Base-by-base conservation (phyloP, 2,329 filamentous ascomycete species). In the Amphichorda felina region DNA sequence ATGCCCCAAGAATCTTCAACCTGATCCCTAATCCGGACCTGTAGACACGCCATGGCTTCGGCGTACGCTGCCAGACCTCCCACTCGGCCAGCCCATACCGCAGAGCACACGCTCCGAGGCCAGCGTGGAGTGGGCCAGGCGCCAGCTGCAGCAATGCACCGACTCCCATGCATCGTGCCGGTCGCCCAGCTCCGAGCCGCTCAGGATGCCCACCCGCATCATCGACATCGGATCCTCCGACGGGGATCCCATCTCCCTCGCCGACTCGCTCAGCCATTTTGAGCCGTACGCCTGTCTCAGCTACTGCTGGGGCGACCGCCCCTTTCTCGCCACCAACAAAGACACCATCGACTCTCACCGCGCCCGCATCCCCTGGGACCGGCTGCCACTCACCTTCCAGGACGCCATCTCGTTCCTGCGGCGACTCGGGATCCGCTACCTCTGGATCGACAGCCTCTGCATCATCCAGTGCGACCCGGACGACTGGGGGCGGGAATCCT, bases 361-460 rank as follows among this genome's bases (percentile, higher is more conserved):
- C 14, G n/a, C 5, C 5, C 18, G 19, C 10, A 35, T 35, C 10
- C 14, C 14, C 17, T 35, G 24, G 34, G 25, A 30, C 13, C 21
- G 21, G n/a, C 29, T 41, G n/a, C 37, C 30, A 17, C 16, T 26
- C 10, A 36, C 32, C 11, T 37, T 34, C 21, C 34, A 26, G 24
- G 34, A 40, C n/a, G 30, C 38, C 16, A 34, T 37, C 8, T 15
- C 7, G 5, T 18, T 33, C 8, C 16, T 29, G 8, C 26, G 30
- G n/a, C 18, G 30, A 19, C 19, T 40, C 17, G 38, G 31, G 10
- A 18, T 37, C 2, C 17, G 14, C 15, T 35, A 35, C 17, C 24
- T 35, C 19, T 35, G 34, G 34, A 35, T 35, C 10, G 34, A 35
- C 25, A 25, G 18, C 18, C 26, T 35, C 8, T 35, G 34, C 18